A percentile compares a stretch with the other conserved stretches of the same genome.
These are phyloP conservation scores for Udeniomyces megalosporus DNA, from an alignment of 768 basidiomycete genomes.

Conservation along the genomic window DNA sequence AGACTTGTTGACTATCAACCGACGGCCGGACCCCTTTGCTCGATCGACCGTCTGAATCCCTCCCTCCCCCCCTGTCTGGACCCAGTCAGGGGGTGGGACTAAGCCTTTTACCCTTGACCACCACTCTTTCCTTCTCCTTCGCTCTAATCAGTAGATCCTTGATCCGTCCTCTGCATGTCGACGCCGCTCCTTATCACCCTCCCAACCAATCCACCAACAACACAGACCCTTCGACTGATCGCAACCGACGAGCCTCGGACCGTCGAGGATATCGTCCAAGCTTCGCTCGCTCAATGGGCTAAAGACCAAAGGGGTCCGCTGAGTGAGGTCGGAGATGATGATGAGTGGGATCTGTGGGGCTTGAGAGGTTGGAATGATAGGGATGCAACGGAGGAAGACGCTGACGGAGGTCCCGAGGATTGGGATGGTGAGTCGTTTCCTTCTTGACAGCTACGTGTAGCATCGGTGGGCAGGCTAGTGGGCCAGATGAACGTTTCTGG, in stretches of 20 bases:
- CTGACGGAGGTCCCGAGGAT: neutral
- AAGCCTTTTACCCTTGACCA: neutral
- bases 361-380: neutral
- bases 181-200: neutral
- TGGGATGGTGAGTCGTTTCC: constrained; percentile 5
- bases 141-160: neutral
- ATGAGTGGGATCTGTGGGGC: neutral
- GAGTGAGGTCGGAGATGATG: neutral
- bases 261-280: neutral
- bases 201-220: neutral
- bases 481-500: neutral
- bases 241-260: neutral
- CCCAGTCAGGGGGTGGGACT: neutral
- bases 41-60: no score
- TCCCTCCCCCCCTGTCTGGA: no score
- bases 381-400: neutral
- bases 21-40: no score
- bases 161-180: neutral
- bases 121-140: neutral
- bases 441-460: no score
- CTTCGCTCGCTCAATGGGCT: neutral
- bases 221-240: neutral
- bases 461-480: neutral
- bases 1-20: no score
- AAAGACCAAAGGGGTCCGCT: neutral